These are phyloP conservation scores for Mortierella claussenii DNA, from an alignment of 192 early-diverging fungal genomes.

Conservation along the genomic window DNA sequence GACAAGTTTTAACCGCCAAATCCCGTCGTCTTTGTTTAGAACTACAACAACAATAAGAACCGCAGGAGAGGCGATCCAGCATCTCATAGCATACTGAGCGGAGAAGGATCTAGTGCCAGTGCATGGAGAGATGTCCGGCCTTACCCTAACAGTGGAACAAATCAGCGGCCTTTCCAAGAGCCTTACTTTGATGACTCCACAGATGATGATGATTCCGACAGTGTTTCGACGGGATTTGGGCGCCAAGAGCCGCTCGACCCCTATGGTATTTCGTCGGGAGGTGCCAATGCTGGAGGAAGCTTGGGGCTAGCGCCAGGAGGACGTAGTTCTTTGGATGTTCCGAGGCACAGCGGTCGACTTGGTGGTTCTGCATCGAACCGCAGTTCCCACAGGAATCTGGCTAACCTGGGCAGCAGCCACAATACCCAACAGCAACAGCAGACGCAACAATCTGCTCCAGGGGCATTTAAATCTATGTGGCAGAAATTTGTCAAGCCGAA, in stretches of 20 bases:
- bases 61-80: constrained; percentile 22
- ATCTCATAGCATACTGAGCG: constrained; percentile 20
- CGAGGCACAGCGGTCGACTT: neutral
- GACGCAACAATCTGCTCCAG: constrained; percentile 3
- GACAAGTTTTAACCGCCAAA: too few relatives aligned
- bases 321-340: constrained; percentile 3
- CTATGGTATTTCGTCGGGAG: neutral
- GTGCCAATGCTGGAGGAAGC: constrained; percentile 6
- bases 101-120: constrained; percentile 42
- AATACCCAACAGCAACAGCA: neutral
- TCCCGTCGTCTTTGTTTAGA: too few relatives aligned
- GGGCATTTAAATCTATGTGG: constrained; percentile 43
- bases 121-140: constrained; percentile 48
- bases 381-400: constrained; percentile 10
- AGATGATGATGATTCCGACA: constrained; percentile 34
- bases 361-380: constrained; percentile 3
- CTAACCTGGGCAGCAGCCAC: neutral
- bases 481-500: constrained; percentile 39
- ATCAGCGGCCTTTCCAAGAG: constrained; percentile 32
- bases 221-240: constrained; percentile 3
- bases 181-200: constrained; percentile 45
- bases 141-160: constrained; percentile 14
- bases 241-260: constrained; percentile 17
- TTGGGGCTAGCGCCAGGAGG: neutral
- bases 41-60: constrained; percentile 41